These are phyloP conservation scores for Cryomyces minteri DNA, from an alignment of 495 filamentous ascomycete species.

Conservation along the genomic window DNA sequence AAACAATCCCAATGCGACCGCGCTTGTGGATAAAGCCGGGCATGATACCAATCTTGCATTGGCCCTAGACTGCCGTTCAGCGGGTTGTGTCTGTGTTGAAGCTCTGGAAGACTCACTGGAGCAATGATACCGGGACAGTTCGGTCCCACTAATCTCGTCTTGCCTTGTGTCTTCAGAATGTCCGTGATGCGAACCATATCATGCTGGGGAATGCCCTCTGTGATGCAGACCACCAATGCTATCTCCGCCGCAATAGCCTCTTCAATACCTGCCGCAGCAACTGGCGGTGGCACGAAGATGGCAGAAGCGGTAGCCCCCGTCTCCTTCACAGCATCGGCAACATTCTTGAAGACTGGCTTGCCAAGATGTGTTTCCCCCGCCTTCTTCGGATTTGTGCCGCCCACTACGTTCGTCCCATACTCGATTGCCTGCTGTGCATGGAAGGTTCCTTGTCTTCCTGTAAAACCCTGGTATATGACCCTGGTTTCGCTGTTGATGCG, in stretches of 20 bases:
- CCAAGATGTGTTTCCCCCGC: conserved; percentile 78
- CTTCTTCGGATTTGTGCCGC: conserved; percentile 98
- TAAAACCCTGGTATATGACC: conserved; percentile 96
- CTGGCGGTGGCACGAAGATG: conserved; percentile 93
- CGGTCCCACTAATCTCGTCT: conserved; percentile 88
- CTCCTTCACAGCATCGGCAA: conserved; percentile 75
- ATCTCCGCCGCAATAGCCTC: conserved; percentile 90
- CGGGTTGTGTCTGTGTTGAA: not conserved
- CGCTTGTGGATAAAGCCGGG: conserved; percentile 99
- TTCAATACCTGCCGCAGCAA: conserved; percentile 90
- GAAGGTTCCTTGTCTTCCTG: conserved; percentile 98
- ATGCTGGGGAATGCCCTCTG: conserved; percentile 95
- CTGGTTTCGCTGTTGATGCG: conserved; percentile 83
- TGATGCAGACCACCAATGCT: conserved; percentile 87
- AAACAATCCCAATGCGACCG: conserved; percentile 95
- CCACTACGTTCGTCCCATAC: conserved; percentile 94
- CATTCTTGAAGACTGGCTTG: conserved; percentile 82
- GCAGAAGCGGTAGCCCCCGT: conserved; percentile 82
- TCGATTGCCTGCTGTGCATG: conserved; percentile 96
- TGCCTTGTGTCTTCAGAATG: conserved; percentile 92
- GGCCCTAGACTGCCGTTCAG: conserved; percentile 34
- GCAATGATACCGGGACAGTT: conserved; percentile 99
- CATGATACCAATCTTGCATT: conserved; percentile 99
- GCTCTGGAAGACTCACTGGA: conserved; percentile 29
- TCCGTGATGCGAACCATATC: conserved; percentile 99